These are phyloP conservation scores for Euphorbia celastroides DNA, from an alignment of 441 rosid species.

Conservation along the genomic window DNA sequence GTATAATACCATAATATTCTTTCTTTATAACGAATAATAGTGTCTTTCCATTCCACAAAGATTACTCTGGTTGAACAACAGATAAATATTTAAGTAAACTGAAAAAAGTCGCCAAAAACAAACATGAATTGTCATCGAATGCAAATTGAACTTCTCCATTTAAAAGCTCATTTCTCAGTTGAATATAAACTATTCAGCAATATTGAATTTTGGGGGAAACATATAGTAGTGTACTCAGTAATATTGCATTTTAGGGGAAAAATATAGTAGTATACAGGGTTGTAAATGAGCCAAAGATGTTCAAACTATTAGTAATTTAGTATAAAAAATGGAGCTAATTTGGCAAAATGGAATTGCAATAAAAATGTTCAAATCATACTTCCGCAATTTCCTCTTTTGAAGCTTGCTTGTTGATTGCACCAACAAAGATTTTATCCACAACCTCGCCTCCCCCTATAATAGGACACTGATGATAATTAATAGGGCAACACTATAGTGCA, in stretches of 20 bases:
- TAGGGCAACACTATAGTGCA: background rate
- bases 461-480: constrained; percentile 17
- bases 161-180: background rate
- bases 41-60: too few relatives aligned
- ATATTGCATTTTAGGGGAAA: background rate
- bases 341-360: too few relatives aligned
- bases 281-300: too few relatives aligned
- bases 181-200: background rate
- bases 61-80: background rate
- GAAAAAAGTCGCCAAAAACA: background rate
- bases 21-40: too few relatives aligned
- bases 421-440: constrained; percentile 68
- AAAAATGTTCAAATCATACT: constrained; percentile 39
- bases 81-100: background rate
- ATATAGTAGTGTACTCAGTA: background rate
- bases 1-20: too few relatives aligned
- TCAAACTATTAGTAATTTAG: too few relatives aligned
- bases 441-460: constrained; percentile 40
- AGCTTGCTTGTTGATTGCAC: constrained; percentile 64
- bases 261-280: background rate
- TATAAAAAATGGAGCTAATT: too few relatives aligned
- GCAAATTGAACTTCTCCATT: background rate
- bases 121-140: background rate
- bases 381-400: constrained; percentile 61
- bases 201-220: background rate